Percentiles rank a stretch among this genome's conserved stretches.
Evolutionary conservation across 805 yeast species (phyloP).

Genomic region (Zygosaccharomyces siamensis): DNA sequence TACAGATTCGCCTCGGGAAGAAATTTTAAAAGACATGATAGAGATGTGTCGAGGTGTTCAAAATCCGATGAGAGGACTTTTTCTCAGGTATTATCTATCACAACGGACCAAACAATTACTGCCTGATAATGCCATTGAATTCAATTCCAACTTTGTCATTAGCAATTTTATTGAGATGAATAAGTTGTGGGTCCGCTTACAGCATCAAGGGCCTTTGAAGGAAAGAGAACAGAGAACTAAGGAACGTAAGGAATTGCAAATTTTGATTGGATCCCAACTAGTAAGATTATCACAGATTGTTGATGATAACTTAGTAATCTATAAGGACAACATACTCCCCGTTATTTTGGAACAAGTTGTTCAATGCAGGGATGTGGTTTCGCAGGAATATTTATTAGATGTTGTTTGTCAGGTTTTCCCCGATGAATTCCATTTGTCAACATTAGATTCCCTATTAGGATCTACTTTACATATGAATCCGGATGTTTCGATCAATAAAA

Average conservation of each 20-base stretch:
- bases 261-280: constrained; percentile 86
- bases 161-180: constrained; percentile 96
- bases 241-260: constrained; percentile 85
- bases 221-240: constrained; percentile 68
- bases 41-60: constrained; percentile 98
- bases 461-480: constrained; percentile 67
- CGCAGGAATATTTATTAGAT: constrained; percentile 88
- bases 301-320: constrained; percentile 53
- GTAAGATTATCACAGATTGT: constrained; percentile 85
- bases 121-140: constrained; percentile 26
- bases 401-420: constrained; percentile 94
- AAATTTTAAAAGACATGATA: constrained; percentile 90
- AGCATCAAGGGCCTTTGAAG: constrained; percentile 89
- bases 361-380: constrained; percentile 86
- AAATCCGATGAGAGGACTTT: constrained; percentile 88
- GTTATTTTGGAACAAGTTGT: constrained; percentile 81
- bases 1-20: constrained; percentile 73
- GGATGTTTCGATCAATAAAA: constrained; percentile 58
- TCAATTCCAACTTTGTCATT: constrained; percentile 62
- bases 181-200: constrained; percentile 93
- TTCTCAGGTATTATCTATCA: constrained; percentile 80
- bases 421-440: constrained; percentile 77
- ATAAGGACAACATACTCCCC: constrained; percentile 58
- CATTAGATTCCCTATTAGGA: constrained; percentile 61
- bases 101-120: constrained; percentile 62